Conservation (phyloP, 306 rosid species). For the Vigna reflexopilosa region DNA sequence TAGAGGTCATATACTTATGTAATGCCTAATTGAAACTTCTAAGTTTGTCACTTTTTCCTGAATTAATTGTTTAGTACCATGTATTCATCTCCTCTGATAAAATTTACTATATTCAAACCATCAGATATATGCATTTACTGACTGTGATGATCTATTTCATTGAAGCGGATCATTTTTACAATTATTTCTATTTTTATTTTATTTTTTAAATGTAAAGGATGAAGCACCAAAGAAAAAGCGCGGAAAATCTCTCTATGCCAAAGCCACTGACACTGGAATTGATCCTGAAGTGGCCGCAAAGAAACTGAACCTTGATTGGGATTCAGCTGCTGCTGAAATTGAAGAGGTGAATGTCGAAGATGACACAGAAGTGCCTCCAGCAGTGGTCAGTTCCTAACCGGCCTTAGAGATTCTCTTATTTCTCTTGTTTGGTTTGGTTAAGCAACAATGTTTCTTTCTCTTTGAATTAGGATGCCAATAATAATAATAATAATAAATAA, state of each 20-base stretch:
- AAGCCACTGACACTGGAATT: conserved; percentile 87
- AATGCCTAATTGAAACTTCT: conserved; percentile 19
- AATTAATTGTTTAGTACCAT: conserved; percentile 12
- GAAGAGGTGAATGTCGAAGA: conserved; percentile 60
- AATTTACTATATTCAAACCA: conserved; percentile 1
- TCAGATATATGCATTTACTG: conserved; percentile 15
- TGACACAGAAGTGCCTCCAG: conserved; percentile 82
- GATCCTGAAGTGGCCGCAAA: conserved; percentile 84
- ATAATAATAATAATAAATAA: conserved; percentile 3
- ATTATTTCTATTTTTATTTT: conserved; percentile 3
- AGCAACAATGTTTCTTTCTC: conserved; percentile 20
- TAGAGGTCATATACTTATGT: not conserved
- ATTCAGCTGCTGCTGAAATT: conserved; percentile 84
- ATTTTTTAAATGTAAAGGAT: conserved; percentile 49
- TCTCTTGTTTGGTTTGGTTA: conserved; percentile 17
- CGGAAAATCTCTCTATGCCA: conserved; percentile 86
- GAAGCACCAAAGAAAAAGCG: conserved; percentile 73
- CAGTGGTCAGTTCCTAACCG: conserved; percentile 70
- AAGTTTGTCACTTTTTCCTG: not conserved
- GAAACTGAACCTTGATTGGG: conserved; percentile 88
- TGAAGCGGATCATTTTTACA: conserved; percentile 18
- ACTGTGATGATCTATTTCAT: conserved; percentile 9
- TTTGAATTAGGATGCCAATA: conserved; percentile 19
- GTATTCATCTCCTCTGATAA: conserved; percentile 3
- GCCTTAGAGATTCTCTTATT: conserved; percentile 24